These are phyloP conservation scores for Thraustochytrium striatum DNA, from an alignment of 352 stramenopile genomes.

Conservation along the genomic window DNA sequence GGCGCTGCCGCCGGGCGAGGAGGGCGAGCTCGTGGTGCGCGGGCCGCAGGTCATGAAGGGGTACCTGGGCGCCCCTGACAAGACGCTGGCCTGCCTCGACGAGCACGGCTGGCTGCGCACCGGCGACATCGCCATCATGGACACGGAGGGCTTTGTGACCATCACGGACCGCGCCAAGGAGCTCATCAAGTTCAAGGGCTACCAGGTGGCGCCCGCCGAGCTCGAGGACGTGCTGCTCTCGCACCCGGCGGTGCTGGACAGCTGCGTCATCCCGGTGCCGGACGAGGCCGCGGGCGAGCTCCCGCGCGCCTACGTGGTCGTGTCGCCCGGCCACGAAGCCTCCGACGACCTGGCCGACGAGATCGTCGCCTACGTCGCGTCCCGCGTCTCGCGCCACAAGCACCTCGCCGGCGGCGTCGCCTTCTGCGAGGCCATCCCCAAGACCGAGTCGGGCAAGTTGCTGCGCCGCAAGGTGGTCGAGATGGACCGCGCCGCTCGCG, in stretches of 20 bases:
- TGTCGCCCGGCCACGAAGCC: slow-evolving; percentile 57
- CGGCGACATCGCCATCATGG: slow-evolving; percentile 81
- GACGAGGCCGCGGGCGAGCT: slow-evolving; percentile 73
- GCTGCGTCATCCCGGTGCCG: slow-evolving; percentile 68
- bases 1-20: slow-evolving; percentile 56
- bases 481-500: slow-evolving; percentile 13
- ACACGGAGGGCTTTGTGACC: slow-evolving; percentile 80
- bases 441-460: slow-evolving; percentile 77
- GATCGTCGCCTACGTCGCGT: slow-evolving; percentile 71
- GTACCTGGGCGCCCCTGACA: slow-evolving; percentile 78
- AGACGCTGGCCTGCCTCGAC: slow-evolving; percentile 71
- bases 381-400: slow-evolving; percentile 76
- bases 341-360: slow-evolving; percentile 61
- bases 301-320: slow-evolving; percentile 80
- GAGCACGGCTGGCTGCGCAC: slow-evolving; percentile 73
- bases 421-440: slow-evolving; percentile 80
- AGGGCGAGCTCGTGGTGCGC: slow-evolving; percentile 74
- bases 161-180: slow-evolving; percentile 88
- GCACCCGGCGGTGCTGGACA: slow-evolving; percentile 69
- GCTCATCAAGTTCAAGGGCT: slow-evolving; percentile 89
- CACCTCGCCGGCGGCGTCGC: slow-evolving; percentile 70
- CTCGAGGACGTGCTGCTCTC: slow-evolving; percentile 78
- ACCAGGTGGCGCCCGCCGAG: slow-evolving; percentile 81
- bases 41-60: slow-evolving; percentile 82
- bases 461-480: slow-evolving; percentile 60